Percentiles rank a stretch among this genome's conserved stretches.
phyloP scores from a whole-genome alignment of 352 stramenopile species.

The Phytophthora idaei region DNA sequence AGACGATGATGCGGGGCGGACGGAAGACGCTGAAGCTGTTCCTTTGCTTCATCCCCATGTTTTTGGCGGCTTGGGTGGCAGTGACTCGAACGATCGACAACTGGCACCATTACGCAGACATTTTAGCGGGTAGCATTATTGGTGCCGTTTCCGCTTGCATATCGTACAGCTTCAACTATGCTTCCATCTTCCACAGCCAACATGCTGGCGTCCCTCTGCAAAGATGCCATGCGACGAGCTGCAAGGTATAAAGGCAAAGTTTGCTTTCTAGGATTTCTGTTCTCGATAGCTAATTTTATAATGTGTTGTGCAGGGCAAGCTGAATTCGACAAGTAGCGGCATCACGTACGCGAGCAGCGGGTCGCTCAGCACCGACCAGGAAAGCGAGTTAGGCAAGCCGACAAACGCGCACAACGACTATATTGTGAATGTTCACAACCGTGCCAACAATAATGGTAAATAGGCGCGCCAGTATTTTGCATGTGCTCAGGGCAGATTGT shows the following conservation, averaged over 20 bases:
- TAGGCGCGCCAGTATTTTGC: slow-evolving; percentile 21
- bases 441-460: slow-evolving; percentile 25
- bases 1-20: slow-evolving; percentile 58
- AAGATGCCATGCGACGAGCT: slow-evolving; percentile 37
- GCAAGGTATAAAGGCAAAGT: slow-evolving; percentile 38
- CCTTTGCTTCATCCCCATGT: slow-evolving; percentile 69
- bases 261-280: neutral
- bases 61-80: slow-evolving; percentile 75
- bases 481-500: slow-evolving; percentile 7
- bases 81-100: slow-evolving; percentile 86
- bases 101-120: slow-evolving; percentile 87
- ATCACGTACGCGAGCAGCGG: slow-evolving; percentile 37
- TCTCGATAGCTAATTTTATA: slow-evolving; percentile 3
- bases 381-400: slow-evolving; percentile 20
- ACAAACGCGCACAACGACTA: slow-evolving; percentile 26
- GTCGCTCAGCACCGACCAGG: slow-evolving; percentile 25
- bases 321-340: slow-evolving; percentile 15
- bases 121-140: slow-evolving; percentile 67
- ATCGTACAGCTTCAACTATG: slow-evolving; percentile 76
- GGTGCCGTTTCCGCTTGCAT: slow-evolving; percentile 57
- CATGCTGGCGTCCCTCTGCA: slow-evolving; percentile 60
- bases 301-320: slow-evolving; percentile 21
- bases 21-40: slow-evolving; percentile 79
- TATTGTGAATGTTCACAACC: slow-evolving; percentile 37
- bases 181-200: slow-evolving; percentile 64